Percentiles rank a stretch among this genome's conserved stretches.
These are phyloP conservation scores for Dichotomocladium elegans DNA, from an alignment of 371 early-diverging fungal species.

Conservation along the genomic window DNA sequence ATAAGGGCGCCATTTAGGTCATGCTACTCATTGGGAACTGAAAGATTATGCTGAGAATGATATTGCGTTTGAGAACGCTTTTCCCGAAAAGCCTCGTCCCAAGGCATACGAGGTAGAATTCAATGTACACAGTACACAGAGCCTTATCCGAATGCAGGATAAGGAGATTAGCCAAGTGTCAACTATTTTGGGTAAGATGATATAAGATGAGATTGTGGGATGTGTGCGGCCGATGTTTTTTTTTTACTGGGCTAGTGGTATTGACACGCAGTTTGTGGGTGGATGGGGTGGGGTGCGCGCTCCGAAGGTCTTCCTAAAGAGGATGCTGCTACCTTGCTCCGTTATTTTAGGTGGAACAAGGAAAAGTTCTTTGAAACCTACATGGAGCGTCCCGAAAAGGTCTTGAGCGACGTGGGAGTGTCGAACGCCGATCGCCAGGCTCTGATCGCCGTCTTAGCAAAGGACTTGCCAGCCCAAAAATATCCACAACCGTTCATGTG, in stretches of 20 bases:
- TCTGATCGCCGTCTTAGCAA: too few relatives aligned
- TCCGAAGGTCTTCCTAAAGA: constrained; percentile 53
- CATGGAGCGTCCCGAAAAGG: constrained; percentile 68
- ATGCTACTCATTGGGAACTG: constrained; percentile 6
- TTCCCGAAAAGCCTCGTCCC: constrained; percentile 7
- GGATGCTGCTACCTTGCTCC: constrained; percentile 63
- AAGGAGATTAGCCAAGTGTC: constrained; percentile 15
- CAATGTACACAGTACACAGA: constrained; percentile 5
- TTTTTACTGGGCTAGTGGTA: not conserved
- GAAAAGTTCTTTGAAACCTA: constrained; percentile 82
- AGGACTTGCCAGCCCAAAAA: constrained; percentile 3
- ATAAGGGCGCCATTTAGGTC: not conserved
- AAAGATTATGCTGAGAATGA: constrained; percentile 12
- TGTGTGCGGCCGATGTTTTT: not conserved
- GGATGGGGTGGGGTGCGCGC: too few relatives aligned
- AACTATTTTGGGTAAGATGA: constrained; percentile 15
- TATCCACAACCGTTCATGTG: constrained; percentile 61
- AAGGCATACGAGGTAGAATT: constrained; percentile 20
- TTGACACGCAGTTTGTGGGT: not conserved
- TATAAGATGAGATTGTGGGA: not conserved
- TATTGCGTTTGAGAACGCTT: constrained; percentile 10
- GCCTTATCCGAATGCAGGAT: constrained; percentile 14
- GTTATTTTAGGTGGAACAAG: constrained; percentile 83
- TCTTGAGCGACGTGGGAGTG: constrained; percentile 58
- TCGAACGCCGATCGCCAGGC: not conserved